Base-by-base conservation (phyloP, 345 rosid genomes). In the Aurinia saxatilis region DNA sequence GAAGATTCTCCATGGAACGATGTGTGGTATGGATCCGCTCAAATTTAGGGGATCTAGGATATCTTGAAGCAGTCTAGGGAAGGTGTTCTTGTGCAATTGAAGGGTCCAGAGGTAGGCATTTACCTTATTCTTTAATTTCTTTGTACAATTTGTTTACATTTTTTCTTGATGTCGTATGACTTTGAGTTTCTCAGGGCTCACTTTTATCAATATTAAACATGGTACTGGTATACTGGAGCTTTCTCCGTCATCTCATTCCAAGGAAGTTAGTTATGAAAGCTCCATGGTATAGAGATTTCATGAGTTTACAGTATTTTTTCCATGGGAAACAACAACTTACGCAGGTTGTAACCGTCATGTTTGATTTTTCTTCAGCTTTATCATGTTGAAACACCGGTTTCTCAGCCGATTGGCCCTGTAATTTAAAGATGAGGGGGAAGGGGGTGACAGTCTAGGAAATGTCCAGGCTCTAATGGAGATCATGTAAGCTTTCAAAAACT, bases 31-130 rank as follows among this genome's bases (percentile, higher is more conserved):
- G n/a, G n/a, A n/a, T n/a, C n/a, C n/a, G n/a, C n/a, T n/a, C n/a
- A n/a, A n/a, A n/a, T n/a, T n/a, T n/a, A 89, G 80, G 59, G 95
- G 97, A 21, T 85, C 90, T 21, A 85, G 98, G 79, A 93, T 76
- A 56, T 85, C 35, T 73, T 92, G 78, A 87, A 73, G 77, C 77
- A 90, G 82, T 82, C 70, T 66, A 79, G 72, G 65, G 51, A 78
- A 17, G 87, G 91, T 59, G 91, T 72, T 41, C 78, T 87, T 66
- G 67, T 89, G 11, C 98, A 88, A 63, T 60, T 88, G 78, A 86
- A 82, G 66, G 96, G 89, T 72, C 78, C 86, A 57, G 79, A 85
- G 95, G 96, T 72, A 79, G 68, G 84, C 78, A 57, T 70, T 79
- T 33, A 2, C 73, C 9, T 52, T 65, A 0, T 51, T 44, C 49